These are phyloP conservation scores for Ophiocordyceps camponoti-floridani DNA, from an alignment of 2,329 filamentous ascomycete genomes.

Conservation along the genomic window DNA sequence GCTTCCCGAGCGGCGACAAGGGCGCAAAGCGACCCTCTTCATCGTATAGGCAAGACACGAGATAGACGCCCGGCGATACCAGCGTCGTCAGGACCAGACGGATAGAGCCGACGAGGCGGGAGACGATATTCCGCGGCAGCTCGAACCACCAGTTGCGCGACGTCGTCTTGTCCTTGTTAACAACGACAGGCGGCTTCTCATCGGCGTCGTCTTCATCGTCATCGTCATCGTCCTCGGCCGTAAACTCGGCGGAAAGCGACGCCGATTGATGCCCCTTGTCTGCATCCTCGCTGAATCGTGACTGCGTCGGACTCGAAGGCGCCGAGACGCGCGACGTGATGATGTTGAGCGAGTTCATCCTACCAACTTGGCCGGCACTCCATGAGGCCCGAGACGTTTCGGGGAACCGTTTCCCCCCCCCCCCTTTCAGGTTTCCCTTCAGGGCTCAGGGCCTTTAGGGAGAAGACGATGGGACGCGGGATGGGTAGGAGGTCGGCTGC, in stretches of 20 bases:
- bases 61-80: constrained; percentile 62
- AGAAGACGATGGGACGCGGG: neutral
- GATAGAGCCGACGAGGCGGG: constrained; percentile 56
- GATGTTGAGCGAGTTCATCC: constrained; percentile 95
- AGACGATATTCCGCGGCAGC: constrained; percentile 52
- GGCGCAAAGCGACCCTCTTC: constrained; percentile 63
- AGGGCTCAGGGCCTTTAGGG: no score
- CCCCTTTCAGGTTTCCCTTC: neutral
- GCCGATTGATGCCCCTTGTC: constrained; percentile 5
- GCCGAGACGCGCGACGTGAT: constrained; percentile 68
- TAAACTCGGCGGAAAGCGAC: neutral
- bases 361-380: constrained; percentile 34
- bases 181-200: constrained; percentile 14
- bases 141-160: constrained; percentile 36
- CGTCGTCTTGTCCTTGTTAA: constrained; percentile 56
- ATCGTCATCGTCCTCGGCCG: constrained; percentile 9
- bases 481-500: neutral
- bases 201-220: constrained; percentile 21
- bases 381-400: constrained; percentile 29
- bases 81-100: constrained; percentile 65
- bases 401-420: no score
- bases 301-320: constrained; percentile 33
- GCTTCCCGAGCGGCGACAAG: constrained; percentile 51
- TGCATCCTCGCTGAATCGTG: constrained; percentile 34
- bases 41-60: constrained; percentile 71